phyloP scores from a whole-genome alignment of 2,329 filamentous ascomycete species.

The Decorospora gaudefroyi region DNA sequence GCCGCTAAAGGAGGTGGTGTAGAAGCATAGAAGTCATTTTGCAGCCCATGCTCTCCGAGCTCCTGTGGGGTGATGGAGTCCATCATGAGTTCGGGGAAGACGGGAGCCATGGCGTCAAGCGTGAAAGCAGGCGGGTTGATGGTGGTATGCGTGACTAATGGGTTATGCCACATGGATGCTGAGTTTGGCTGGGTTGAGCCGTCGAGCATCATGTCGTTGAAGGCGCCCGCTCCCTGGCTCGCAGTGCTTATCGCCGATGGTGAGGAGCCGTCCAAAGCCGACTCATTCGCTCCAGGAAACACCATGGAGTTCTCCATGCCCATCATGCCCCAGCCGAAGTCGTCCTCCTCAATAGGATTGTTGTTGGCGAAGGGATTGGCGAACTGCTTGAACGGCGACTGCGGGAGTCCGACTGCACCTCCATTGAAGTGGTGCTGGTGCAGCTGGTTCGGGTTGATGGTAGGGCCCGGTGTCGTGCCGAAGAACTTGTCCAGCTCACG shows the following conservation, averaged over 20 bases:
- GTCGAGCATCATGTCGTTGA: slow-evolving; percentile 90
- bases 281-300: slow-evolving; percentile 66
- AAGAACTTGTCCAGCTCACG: slow-evolving; percentile 74
- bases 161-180: slow-evolving; percentile 47
- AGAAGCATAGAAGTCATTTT: slow-evolving; percentile 74
- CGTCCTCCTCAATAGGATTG: slow-evolving; percentile 69
- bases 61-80: slow-evolving; percentile 76
- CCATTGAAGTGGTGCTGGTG: slow-evolving; percentile 93
- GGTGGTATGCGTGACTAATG: slow-evolving; percentile 68
- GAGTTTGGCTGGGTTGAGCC: slow-evolving; percentile 56
- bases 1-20: slow-evolving; percentile 76
- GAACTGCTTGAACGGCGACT: slow-evolving; percentile 54
- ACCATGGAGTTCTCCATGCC: slow-evolving; percentile 73
- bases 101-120: slow-evolving; percentile 72
- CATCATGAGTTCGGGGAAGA: slow-evolving; percentile 73
- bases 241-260: slow-evolving; percentile 94
- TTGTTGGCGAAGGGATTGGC: slow-evolving; percentile 61
- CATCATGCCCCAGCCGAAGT: slow-evolving; percentile 85
- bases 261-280: slow-evolving; percentile 87
- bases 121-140: slow-evolving; percentile 69
- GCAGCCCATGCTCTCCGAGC: slow-evolving; percentile 69
- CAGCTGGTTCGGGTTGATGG: slow-evolving; percentile 69
- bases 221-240: slow-evolving; percentile 85
- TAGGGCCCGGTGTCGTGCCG: slow-evolving; percentile 59
- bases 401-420: slow-evolving; percentile 65